Evolutionary conservation across 495 filamentous ascomycete species (phyloP).

Genomic region (Massariosphaeria phaeospora): DNA sequence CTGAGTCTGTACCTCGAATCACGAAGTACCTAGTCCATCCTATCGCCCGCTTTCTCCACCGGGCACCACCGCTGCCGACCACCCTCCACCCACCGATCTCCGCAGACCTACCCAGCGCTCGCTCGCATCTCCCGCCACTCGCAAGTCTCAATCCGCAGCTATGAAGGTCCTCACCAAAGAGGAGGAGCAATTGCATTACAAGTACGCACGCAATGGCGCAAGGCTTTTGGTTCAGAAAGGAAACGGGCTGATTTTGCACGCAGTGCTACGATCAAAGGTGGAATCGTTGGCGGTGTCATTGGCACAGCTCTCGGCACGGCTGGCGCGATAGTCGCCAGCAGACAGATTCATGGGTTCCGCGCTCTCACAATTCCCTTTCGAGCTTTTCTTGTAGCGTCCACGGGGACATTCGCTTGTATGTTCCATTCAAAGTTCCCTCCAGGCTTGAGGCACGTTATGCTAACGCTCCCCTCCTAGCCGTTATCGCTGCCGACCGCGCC

Average conservation of each 20-base stretch:
- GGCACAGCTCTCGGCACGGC: constrained; percentile 59
- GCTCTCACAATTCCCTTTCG: constrained; percentile 81
- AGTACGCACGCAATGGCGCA: constrained; percentile 41
- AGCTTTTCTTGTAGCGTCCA: constrained; percentile 79
- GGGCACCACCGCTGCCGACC: too few relatives aligned
- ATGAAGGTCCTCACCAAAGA: constrained; percentile 97
- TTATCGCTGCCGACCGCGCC: constrained; percentile 77
- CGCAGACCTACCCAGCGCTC: too few relatives aligned
- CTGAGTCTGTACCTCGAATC: too few relatives aligned
- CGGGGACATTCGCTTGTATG: constrained; percentile 72
- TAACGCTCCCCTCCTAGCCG: constrained; percentile 44
- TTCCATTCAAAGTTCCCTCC: not conserved
- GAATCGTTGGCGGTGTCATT: constrained; percentile 59
- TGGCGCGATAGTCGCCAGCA: constrained; percentile 57
- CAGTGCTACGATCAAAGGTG: constrained; percentile 72
- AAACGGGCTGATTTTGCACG: constrained; percentile 29
- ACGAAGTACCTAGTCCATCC: too few relatives aligned
- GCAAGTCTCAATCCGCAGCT: constrained; percentile 18
- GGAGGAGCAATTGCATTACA: constrained; percentile 69
- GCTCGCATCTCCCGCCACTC: not conserved
- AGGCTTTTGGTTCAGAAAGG: not conserved
- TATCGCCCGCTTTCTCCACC: too few relatives aligned
- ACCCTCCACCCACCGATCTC: too few relatives aligned
- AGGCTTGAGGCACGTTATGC: not conserved
- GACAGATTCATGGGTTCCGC: constrained; percentile 68